Evolutionary conservation across 2,329 filamentous ascomycete genomes (phyloP), one percentile per base, ranked within the genome.

Genomic region (Geoglossum cookeanum): DNA sequence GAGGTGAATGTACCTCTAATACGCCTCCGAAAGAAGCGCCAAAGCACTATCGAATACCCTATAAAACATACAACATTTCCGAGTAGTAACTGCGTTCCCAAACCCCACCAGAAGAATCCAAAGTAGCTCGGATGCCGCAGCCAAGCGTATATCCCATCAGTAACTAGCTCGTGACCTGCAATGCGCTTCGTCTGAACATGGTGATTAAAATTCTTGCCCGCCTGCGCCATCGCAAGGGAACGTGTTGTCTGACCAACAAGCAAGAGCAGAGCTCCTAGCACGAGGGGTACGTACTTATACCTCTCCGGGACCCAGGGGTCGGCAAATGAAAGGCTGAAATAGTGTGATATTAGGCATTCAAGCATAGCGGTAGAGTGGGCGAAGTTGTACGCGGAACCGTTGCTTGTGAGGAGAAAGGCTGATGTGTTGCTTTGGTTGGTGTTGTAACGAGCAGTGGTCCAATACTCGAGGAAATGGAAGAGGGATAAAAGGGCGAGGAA

Each of bases 391-490:
- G 80, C 81, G 48, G 78, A 79, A 68, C 92, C 92, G 69, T 98
- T 98, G 55, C 80, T 81, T 42, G 82, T 84, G 39, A 97, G 76
- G 13, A 98, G 79, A 68, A 94, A 98, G 39, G 87, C 85, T 56
- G 79, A 78, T 22, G 90, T 74, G 29, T 76, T 78, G 22, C 87
- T 87, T 55, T 81, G 76, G 15, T 77, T 75, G 0, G 87, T 87
- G 70, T 97, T 97, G 72, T 85, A 87, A 57, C 77, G 74, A 7
- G 91, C 90, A 0, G 91, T 96, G 35, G 83, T 87, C 76, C 83
- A 94, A 75, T 90, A 98, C 71, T 98, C 92, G 69, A 97, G 82
- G 71, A 95, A 97, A 74, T 98, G 92, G 72, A 97, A 97, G 33
- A 84, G 64, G 30, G 83, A 78, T 53, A 97, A 81, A 13, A 81